These are phyloP conservation scores for Clitopilus hobsonii DNA, from an alignment of 768 basidiomycete genomes.

Conservation along the genomic window DNA sequence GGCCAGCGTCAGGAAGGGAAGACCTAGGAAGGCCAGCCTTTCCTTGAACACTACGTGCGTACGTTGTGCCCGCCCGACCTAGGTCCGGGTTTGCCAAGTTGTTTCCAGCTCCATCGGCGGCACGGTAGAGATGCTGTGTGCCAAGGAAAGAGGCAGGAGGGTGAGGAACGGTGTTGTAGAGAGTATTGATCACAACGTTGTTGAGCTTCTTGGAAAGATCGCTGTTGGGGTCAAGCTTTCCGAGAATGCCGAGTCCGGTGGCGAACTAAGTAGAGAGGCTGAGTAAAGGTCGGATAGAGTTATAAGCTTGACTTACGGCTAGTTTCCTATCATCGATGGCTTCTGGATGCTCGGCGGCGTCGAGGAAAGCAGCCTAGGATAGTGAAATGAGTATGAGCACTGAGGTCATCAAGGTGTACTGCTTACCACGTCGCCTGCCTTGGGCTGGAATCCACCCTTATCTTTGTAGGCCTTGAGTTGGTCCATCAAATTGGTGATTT, in stretches of 20 bases:
- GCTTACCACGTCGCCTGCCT: slow-evolving; percentile 20
- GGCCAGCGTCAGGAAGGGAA: slow-evolving; percentile 49
- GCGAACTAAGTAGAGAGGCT: slow-evolving; percentile 18
- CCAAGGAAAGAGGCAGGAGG: slow-evolving; percentile 33
- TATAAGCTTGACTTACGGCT: slow-evolving; percentile 14
- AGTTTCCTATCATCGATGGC: slow-evolving; percentile 39
- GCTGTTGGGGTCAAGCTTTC: slow-evolving; percentile 15
- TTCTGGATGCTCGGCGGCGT: slow-evolving; percentile 23
- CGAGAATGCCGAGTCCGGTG: slow-evolving; percentile 22
- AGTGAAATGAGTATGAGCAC: background rate
- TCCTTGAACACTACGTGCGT: slow-evolving; percentile 48
- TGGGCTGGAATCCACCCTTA: slow-evolving; percentile 18
- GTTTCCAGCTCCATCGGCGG: slow-evolving; percentile 48
- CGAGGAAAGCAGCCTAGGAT: slow-evolving; percentile 25
- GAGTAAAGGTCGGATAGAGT: background rate
- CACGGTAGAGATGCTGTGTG: slow-evolving; percentile 29
- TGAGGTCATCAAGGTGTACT: background rate
- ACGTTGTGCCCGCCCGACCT: slow-evolving; percentile 47
- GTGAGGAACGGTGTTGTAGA: slow-evolving; percentile 61
- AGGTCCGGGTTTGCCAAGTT: slow-evolving; percentile 38
- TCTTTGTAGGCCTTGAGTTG: slow-evolving; percentile 16
- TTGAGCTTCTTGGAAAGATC: slow-evolving; percentile 16
- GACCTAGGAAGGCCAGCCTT: slow-evolving; percentile 32
- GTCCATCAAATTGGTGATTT: slow-evolving; percentile 26
- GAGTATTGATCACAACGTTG: slow-evolving; percentile 28